Base-by-base conservation (phyloP, 1,284 basidiomycete genomes). In the Neolentinus lepideus region DNA sequence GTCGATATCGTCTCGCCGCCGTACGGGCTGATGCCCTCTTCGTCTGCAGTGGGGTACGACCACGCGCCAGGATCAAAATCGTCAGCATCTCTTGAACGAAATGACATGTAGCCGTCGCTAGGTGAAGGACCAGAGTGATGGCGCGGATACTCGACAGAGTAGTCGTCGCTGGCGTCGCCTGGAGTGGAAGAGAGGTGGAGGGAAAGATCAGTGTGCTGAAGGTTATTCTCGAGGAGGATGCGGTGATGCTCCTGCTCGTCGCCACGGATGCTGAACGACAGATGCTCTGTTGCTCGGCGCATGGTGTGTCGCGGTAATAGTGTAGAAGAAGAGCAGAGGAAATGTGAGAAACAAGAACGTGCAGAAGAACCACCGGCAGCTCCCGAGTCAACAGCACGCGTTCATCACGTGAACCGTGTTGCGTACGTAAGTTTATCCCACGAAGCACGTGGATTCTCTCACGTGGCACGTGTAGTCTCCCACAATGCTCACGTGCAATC, bases 1-100 rank as follows among this genome's bases (percentile, higher is more conserved):
- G 92, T 94, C 0, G 89, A 92, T 57, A 90, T 72, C 0, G 90
- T 88, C 56, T 83, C 80, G 21, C 78, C 81, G 21, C 74, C 80
- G 59, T 84, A 88, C 0, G 84, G 84, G 60, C 78, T 74, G 36
- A 85, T 71, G 6, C 81, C 84, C 14, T 85, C 84, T 11, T 80
- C 80, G 48, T 74, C 73, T 48, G 61, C 65, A 14, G 78, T 77
- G 55, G 77, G 79, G 65, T 83, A 84, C 3, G 85, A 85, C 84
- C 84, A 88, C 0, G 76, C 75, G 56, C 84, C 80, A 12, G 76
- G 74, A 55, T 78, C 78, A 58, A 80, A 74, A 50, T 80, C 74
- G 58, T 85, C n/a, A n/a, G n/a, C n/a, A n/a, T n/a, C 81, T 51
- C 73, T 67, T 3, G 81, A 81, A 29, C 71, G 75, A n/a, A 86